Evolutionary conservation across 2,329 filamentous ascomycete genomes (phyloP).

Genomic region (Neonectria coccinea): DNA sequence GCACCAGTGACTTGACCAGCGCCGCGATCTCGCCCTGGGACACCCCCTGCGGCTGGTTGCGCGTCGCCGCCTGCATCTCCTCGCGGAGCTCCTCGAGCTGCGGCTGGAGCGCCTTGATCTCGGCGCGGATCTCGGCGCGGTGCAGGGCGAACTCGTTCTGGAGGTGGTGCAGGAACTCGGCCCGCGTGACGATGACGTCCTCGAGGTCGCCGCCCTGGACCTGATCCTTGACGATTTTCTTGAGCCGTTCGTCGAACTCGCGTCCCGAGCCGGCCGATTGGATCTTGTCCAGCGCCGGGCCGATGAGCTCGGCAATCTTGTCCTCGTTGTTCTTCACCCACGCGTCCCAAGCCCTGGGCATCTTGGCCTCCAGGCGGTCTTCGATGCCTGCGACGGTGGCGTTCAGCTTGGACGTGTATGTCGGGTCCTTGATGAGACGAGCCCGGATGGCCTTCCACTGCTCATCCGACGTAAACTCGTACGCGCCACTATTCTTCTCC

Average conservation of each 20-base stretch:
- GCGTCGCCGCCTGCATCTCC: slow-evolving; percentile 45
- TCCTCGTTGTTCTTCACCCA: slow-evolving; percentile 65
- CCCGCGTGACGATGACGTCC: slow-evolving; percentile 57
- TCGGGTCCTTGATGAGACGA: slow-evolving; percentile 54
- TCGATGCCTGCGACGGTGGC: slow-evolving; percentile 43
- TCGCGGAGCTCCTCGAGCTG: slow-evolving; percentile 50
- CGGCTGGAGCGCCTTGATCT: slow-evolving; percentile 54
- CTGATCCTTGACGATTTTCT: slow-evolving; percentile 54
- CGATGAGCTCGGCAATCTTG: slow-evolving; percentile 49
- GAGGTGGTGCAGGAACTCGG: slow-evolving; percentile 62
- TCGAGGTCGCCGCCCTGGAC: slow-evolving; percentile 46
- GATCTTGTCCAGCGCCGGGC: slow-evolving; percentile 51
- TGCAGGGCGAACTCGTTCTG: slow-evolving; percentile 54
- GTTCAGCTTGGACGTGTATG: slow-evolving; percentile 46
- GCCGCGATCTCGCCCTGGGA: slow-evolving; percentile 55
- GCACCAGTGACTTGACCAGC: slow-evolving; percentile 57
- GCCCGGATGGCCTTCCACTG: slow-evolving; percentile 61
- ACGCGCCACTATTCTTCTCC: slow-evolving; percentile 54
- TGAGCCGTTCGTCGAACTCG: slow-evolving; percentile 51
- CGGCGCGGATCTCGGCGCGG: slow-evolving; percentile 54
- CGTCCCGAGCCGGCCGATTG: slow-evolving; percentile 49
- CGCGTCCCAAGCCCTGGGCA: slow-evolving; percentile 60
- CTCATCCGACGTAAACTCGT: slow-evolving; percentile 56
- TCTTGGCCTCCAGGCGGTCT: slow-evolving; percentile 44
- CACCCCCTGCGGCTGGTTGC: slow-evolving; percentile 48